Evolutionary conservation across 2,329 filamentous ascomycete species (phyloP), one percentile per base, ranked within the genome.

Genomic region (Aspergillus uvarum): DNA sequence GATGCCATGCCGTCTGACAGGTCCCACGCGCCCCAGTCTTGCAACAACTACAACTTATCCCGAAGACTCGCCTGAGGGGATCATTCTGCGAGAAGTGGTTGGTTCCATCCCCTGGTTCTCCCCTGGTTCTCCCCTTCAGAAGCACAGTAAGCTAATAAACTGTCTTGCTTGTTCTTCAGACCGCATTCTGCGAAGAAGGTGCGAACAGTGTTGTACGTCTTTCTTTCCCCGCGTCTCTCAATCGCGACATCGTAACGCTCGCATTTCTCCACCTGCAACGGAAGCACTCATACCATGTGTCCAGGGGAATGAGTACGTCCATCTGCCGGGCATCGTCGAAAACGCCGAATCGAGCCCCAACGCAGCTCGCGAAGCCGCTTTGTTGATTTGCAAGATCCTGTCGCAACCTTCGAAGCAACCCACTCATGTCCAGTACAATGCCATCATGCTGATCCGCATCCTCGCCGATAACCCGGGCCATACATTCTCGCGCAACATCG

Each of bases 381-480:
- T 85, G 65, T 82, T 89, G 65, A 91, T 98, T 72, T 89, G 91
- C 73, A 93, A 91, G 75, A 94, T 89, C 74, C 81, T 99, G 61
- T 83, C 86, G 68, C 89, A 87, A 66, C 89, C 93, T 47, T 87
- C 91, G 76, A 82, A 77, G 65, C 73, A 73, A 35, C 77, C 81
- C 49, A 86, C 91, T 10, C 87, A 90, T 68, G 87, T 88, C 67
- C 94, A 98, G 76, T 98, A 97, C 83, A 97, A 98, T 79, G 89
- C 92, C 64, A 87, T 98, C 70, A 98, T 98, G 95, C 85, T 99
- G 58, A 83, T 96, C 67, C 89, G 94, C 63, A 99, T 99, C 70
- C 81, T 99, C 65, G 84, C 88, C 67, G 93, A 98, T 75, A 97
- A 99, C 74, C 95, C 95, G 0, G 94, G 94, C 31, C 83, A 85